These are phyloP conservation scores for Hypoxylon subgilvum DNA, from an alignment of 495 filamentous ascomycete species.

Conservation along the genomic window DNA sequence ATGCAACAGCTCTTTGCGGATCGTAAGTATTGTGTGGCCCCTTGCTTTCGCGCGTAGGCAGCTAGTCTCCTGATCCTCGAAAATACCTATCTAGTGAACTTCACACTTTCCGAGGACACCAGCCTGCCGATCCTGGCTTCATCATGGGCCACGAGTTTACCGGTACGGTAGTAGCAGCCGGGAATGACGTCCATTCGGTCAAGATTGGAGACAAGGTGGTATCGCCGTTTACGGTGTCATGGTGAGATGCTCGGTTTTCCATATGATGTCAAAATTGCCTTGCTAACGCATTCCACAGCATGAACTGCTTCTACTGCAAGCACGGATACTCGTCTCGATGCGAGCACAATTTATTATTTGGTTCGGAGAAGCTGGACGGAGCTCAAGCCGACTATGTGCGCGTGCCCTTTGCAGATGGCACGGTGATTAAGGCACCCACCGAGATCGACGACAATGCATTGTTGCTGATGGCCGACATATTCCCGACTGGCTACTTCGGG, in stretches of 20 bases:
- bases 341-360: slow-evolving; percentile 75
- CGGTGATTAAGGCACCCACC: slow-evolving; percentile 75
- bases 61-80: slow-evolving; percentile 1
- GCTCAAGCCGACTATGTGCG: slow-evolving; percentile 91
- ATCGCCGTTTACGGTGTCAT: slow-evolving; percentile 84
- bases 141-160: slow-evolving; percentile 82
- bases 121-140: slow-evolving; percentile 57
- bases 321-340: slow-evolving; percentile 84
- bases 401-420: slow-evolving; percentile 83
- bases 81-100: slow-evolving; percentile 71
- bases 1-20: slow-evolving; percentile 86
- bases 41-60: slow-evolving; percentile 7
- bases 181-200: slow-evolving; percentile 70
- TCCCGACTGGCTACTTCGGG: slow-evolving; percentile 88
- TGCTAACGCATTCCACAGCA: slow-evolving; percentile 52
- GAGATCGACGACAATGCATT: slow-evolving; percentile 77
- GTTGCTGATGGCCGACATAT: slow-evolving; percentile 90
- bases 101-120: slow-evolving; percentile 86
- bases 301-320: slow-evolving; percentile 89
- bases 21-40: slow-evolving; percentile 64
- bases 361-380: slow-evolving; percentile 75
- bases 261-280: slow-evolving; percentile 1
- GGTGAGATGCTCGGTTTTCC: slow-evolving; percentile 57
- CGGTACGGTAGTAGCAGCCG: slow-evolving; percentile 72
- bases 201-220: slow-evolving; percentile 80